Evolutionary conservation across 495 filamentous ascomycete genomes (phyloP), one percentile per base, ranked within the genome.

Genomic region (Penicillium simplicissimum): DNA sequence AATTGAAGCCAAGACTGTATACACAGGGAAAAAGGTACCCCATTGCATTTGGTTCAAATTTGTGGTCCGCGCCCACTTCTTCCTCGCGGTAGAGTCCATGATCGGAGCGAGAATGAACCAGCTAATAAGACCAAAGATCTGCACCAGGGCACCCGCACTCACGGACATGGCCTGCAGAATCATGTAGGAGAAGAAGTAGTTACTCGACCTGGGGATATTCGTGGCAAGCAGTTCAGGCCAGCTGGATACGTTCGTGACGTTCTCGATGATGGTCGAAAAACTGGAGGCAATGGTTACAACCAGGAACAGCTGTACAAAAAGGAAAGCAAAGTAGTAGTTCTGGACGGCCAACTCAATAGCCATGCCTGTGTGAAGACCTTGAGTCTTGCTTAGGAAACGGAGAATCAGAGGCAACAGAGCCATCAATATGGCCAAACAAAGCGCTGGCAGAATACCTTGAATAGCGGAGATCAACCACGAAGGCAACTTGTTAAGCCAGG

Each of bases 101-200:
- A 96, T 75, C 11, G 88, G 88, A 11, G 87, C 85, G 23, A 93
- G 74, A 45, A 97, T 73, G 66, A 93, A 97, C 85, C 92, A 96
- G 61, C 89, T 80, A 49, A 92, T 72, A 15, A 96, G 77, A 33
- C 84, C 85, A 31, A 84, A 83, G 52, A 96, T 85, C 67, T 98
- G 96, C n/a, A 96, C 81, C 13, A 98, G 80, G 13, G 91, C 91
- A 67, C 91, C 93, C 28, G 94, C 93, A 74, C 92, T 96, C 66
- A 90, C 89, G 59, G 90, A 90, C 67, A 98, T 82, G 15, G 93
- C 91, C 70, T 97, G 96, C 19, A 98, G 85, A 71, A 98, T 87
- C 87, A 98, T 92, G 80, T 98, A 98, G 5, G 91, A 92, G 79
- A 97, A 98, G 79, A 98, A 98, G 75, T 97, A 98, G 70, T 97